These are phyloP conservation scores for Fusarium buharicum DNA, from an alignment of 2,329 filamentous ascomycete species.

Conservation along the genomic window DNA sequence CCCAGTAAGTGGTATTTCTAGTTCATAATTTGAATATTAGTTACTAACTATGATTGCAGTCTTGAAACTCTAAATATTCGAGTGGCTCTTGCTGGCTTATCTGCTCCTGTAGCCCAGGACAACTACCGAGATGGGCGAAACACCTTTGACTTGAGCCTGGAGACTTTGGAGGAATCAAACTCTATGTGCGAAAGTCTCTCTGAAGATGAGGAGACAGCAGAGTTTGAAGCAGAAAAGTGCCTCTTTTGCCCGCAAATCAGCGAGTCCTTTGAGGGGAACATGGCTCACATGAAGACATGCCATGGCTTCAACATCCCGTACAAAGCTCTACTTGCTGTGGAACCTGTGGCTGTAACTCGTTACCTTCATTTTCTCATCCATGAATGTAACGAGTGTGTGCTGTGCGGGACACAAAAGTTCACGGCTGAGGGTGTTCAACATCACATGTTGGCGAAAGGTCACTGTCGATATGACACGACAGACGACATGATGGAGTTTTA, in stretches of 20 bases:
- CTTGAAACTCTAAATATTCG: neutral
- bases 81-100: neutral
- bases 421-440: conserved; percentile 60
- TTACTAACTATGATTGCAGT: neutral
- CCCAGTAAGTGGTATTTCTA: neutral
- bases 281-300: conserved; percentile 60
- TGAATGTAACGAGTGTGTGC: conserved; percentile 61
- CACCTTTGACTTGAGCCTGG: too few relatives aligned
- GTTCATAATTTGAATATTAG: fast-evolving
- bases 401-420: conserved; percentile 57
- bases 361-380: conserved; percentile 62
- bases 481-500: conserved; percentile 54
- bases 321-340: conserved; percentile 53
- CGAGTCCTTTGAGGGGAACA: conserved; percentile 49
- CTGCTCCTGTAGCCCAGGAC: neutral
- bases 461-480: conserved; percentile 58
- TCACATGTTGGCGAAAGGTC: conserved; percentile 62
- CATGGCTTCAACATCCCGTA: conserved; percentile 60
- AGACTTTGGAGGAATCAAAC: too few relatives aligned
- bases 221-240: neutral
- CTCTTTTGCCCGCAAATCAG: conserved; percentile 6
- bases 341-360: conserved; percentile 57
- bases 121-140: neutral
- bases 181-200: too few relatives aligned
- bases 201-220: neutral